Conservation (phyloP, 768 basidiomycete species). For the Termitomyces titanicus region DNA sequence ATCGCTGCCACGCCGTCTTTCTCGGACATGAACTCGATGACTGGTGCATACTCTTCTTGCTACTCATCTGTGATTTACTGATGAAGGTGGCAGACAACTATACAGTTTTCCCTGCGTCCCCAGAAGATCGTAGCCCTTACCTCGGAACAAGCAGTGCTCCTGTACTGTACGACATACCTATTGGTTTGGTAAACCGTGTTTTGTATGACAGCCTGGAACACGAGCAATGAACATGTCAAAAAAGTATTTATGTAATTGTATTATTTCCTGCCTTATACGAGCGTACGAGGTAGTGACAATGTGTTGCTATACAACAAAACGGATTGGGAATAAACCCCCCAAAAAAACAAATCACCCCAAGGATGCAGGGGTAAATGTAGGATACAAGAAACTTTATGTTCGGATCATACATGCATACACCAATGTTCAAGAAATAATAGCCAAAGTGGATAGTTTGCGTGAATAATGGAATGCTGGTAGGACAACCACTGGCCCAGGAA, state of each 20-base stretch:
- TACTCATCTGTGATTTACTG: slow-evolving; percentile 11
- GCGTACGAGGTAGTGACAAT: background rate
- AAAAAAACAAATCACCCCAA: too few relatives aligned
- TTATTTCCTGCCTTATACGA: too few relatives aligned
- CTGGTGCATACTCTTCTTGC: slow-evolving; percentile 41
- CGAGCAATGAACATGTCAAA: background rate
- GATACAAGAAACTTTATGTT: background rate
- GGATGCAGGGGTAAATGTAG: background rate
- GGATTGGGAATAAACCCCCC: too few relatives aligned
- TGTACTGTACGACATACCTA: slow-evolving; percentile 78
- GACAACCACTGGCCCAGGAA: slow-evolving; percentile 12
- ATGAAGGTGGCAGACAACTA: slow-evolving; percentile 43
- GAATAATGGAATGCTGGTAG: slow-evolving; percentile 1
- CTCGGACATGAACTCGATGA: slow-evolving; percentile 60
- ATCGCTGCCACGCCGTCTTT: slow-evolving; percentile 69
- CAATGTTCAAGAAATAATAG: background rate
- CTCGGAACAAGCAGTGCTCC: slow-evolving; percentile 46
- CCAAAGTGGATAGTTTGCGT: background rate
- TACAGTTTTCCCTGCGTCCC: slow-evolving; percentile 44
- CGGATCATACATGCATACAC: background rate
- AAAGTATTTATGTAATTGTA: background rate
- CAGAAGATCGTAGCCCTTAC: slow-evolving; percentile 40
- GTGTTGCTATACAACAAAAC: background rate
- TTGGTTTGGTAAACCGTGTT: slow-evolving; percentile 76
- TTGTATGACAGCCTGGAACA: slow-evolving; percentile 36